A percentile compares a stretch with the other conserved stretches of the same genome.
phyloP scores from a whole-genome alignment of 805 yeast species.

The Monosporozyma aerobia region DNA sequence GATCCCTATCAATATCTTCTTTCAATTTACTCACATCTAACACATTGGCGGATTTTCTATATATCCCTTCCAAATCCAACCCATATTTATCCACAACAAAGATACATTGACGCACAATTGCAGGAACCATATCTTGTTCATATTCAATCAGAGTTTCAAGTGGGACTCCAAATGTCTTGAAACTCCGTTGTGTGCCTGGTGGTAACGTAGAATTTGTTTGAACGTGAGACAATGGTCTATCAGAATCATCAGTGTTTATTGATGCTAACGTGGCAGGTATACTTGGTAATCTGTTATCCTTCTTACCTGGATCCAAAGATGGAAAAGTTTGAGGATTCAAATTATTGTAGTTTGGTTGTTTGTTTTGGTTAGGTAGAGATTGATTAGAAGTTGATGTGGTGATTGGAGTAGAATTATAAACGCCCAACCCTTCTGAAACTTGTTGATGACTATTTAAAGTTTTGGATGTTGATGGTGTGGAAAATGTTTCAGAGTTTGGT shows the following conservation, averaged over 20 bases:
- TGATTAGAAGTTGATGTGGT: constrained; percentile 6
- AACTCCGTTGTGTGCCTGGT: constrained; percentile 30
- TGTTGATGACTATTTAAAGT: not conserved
- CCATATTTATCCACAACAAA: constrained; percentile 82
- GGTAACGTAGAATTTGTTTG: constrained; percentile 28
- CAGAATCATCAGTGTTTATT: constrained; percentile 16
- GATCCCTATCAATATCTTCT: constrained; percentile 65
- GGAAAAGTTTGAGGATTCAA: constrained; percentile 4
- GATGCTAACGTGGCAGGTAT: constrained; percentile 18
- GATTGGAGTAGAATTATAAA: constrained; percentile 3
- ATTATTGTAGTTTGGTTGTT: constrained; percentile 1
- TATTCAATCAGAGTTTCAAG: constrained; percentile 66
- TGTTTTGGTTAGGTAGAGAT: not conserved
- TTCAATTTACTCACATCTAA: constrained; percentile 64
- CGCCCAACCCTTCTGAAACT: constrained; percentile 6
- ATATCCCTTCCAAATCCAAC: constrained; percentile 77
- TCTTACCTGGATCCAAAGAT: constrained; percentile 26
- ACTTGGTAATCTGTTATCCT: constrained; percentile 18
- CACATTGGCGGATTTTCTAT: constrained; percentile 74
- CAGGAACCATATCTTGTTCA: constrained; percentile 89
- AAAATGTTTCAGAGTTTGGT: not conserved
- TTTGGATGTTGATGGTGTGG: constrained; percentile 7
- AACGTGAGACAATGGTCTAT: constrained; percentile 27
- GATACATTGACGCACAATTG: constrained; percentile 80
- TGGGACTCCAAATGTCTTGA: constrained; percentile 71